Conservation (phyloP, 495 filamentous ascomycete species). For the Xylaria bambusicola region DNA sequence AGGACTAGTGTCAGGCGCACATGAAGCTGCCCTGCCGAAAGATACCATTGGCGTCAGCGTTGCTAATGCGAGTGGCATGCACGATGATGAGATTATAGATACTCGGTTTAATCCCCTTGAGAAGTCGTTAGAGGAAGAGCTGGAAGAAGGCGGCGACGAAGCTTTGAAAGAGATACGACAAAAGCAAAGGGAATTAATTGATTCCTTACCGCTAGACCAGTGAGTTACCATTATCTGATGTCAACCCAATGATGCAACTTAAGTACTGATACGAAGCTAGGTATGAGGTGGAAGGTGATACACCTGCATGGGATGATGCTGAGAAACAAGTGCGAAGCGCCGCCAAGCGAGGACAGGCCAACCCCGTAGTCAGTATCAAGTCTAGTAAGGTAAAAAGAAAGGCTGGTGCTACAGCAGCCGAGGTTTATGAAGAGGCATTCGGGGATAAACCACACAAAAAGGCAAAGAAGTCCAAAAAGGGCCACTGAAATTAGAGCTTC, state of each 20-base stretch:
- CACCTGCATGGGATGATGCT: slow-evolving; percentile 75
- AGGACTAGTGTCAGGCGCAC: slow-evolving; percentile 69
- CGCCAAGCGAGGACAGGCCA: slow-evolving; percentile 57
- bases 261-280: slow-evolving; percentile 49
- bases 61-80: slow-evolving; percentile 53
- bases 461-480: slow-evolving; percentile 45
- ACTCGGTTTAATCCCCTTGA: slow-evolving; percentile 67
- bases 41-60: slow-evolving; percentile 54
- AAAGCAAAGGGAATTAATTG: slow-evolving; percentile 82
- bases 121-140: slow-evolving; percentile 78
- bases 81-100: slow-evolving; percentile 64
- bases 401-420: slow-evolving; percentile 60
- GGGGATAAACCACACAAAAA: slow-evolving; percentile 62
- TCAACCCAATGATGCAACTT: slow-evolving; percentile 3
- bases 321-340: slow-evolving; percentile 71
- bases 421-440: slow-evolving; percentile 61
- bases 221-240: slow-evolving; percentile 53
- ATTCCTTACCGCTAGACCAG: slow-evolving; percentile 84
- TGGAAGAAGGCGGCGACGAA: slow-evolving; percentile 80
- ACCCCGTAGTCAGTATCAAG: slow-evolving; percentile 82
- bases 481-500: neutral
- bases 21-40: slow-evolving; percentile 69
- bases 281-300: slow-evolving; percentile 77
- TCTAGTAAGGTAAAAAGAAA: slow-evolving; percentile 75
- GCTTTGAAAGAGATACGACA: slow-evolving; percentile 64